Base-by-base conservation (phyloP, 2,329 filamentous ascomycete genomes). In the Cordyceps tenuipes region DNA sequence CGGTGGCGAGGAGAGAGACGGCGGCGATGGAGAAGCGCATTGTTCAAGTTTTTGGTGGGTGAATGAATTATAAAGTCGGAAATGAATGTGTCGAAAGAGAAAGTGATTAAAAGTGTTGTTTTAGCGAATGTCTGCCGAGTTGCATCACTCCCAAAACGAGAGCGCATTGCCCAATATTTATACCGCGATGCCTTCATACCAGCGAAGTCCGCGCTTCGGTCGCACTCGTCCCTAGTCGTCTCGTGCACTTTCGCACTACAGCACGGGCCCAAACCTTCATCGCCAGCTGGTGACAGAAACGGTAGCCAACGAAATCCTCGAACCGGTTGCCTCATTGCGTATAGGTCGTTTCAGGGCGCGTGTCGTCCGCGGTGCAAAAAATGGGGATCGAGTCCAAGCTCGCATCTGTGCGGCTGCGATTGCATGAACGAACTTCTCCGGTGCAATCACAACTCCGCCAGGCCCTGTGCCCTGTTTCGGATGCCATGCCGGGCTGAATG, bases 21-120 rank as follows among this genome's bases (percentile, higher is more conserved):
- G 47, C 23, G 56, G 23, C 23, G 8, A 58, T 44, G 36, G 56
- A 58, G 47, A 51, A 44, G 21, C 56, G 56, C 56, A 58, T 58
- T 19, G 9, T 58, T 9, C 13, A 26, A 36, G n/a, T 29, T 4
- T 4, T 21, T 12, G 13, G 1, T 6, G 5, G 29, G 19, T 26
- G 0, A 54, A 46, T 39, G 23, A 26, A n/a, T 15, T 29, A 29
- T 21, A 12, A 41, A 41, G 17, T 15, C 23, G 29, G 31, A 39
- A 51, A 19, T 5, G n/a, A 39, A 51, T 15, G 10, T 36, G 31
- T 12, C 15, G n/a, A 44, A 43, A 54, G 36, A 44, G 23, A 44
- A 17, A 5, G n/a, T 34, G 12, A 8, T 9, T 15, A 21, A n/a
- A 6, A 34, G 6, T 1, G 6, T n/a, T 34, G 31, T n/a, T 10